phyloP scores from a whole-genome alignment of 352 stramenopile genomes.

The Phytophthora sansomeana region DNA sequence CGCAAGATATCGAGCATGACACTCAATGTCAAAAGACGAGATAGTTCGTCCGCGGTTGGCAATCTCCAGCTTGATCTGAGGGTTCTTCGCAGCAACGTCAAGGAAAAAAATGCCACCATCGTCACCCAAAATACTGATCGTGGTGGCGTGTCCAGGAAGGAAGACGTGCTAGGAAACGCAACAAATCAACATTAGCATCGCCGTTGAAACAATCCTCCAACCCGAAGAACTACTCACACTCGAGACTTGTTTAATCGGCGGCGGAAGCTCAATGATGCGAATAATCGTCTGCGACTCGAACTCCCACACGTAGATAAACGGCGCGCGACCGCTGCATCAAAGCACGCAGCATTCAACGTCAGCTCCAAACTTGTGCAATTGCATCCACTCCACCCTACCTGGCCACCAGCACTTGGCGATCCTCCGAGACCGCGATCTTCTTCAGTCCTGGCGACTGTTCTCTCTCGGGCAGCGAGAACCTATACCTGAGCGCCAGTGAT shows the following conservation, averaged over 20 bases:
- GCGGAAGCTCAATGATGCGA: slow-evolving; percentile 86
- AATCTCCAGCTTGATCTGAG: slow-evolving; percentile 83
- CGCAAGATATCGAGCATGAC: slow-evolving; percentile 73
- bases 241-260: slow-evolving; percentile 69
- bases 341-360: slow-evolving; percentile 3
- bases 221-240: slow-evolving; percentile 41
- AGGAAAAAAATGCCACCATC: slow-evolving; percentile 80
- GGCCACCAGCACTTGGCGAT: slow-evolving; percentile 79
- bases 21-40: slow-evolving; percentile 74
- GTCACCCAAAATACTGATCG: slow-evolving; percentile 73
- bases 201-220: background rate
- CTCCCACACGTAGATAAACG: slow-evolving; percentile 87
- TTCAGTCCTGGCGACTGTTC: slow-evolving; percentile 66
- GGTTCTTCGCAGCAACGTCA: slow-evolving; percentile 67
- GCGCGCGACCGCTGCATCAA: slow-evolving; percentile 59
- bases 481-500: slow-evolving; percentile 72
- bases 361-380: background rate
- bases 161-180: slow-evolving; percentile 63
- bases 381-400: slow-evolving; percentile 46
- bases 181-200: background rate
- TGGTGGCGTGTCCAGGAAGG: slow-evolving; percentile 60
- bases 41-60: slow-evolving; percentile 60
- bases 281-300: slow-evolving; percentile 88
- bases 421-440: slow-evolving; percentile 79
- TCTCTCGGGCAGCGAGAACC: slow-evolving; percentile 71